Base-by-base conservation (phyloP, 2,329 filamentous ascomycete species). In the Monosporascus ibericus region DNA sequence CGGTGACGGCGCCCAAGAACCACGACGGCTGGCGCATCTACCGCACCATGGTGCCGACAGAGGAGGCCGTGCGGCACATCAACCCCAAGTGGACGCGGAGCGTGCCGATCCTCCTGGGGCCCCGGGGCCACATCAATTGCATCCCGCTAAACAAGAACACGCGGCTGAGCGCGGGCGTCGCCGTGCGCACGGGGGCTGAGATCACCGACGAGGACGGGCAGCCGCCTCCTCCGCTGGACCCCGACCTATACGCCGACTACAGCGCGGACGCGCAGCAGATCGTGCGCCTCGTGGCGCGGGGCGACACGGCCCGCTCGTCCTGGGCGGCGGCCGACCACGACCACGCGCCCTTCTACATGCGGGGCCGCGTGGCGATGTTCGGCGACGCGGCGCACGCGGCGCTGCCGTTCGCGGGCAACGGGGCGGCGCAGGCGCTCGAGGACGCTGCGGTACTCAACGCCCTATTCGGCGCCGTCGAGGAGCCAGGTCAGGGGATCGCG, bases 391-490 rank as follows among this genome's bases (percentile, higher is more conserved):
- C 69, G 9, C 68, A 71, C 56, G 62, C 68, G 3, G 47, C 65
- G 6, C 56, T 69, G 2, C 68, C 68, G 0, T 71, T 70, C 55
- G 62, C 65, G 3, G 68, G 68, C 6, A 68, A 70, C 50, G 68
- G 68, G 0, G 68, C 68, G 1, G 65, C 66, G 18, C 69, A 71
- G 53, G 69, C 67, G n/a, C 58, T 72, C 47, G 68, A 72, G 55
- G 69, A 71, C 52, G 65, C 66, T 1, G 62, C 65, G 2, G 63
- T 65, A 6, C 61, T 72, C 7, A 52, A 62, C 34, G 38, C 44
- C 20, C 47, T 70, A 18, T 60, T 70, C 40, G 51, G 30, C 2
- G 38, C 40, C 39, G 58, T 65, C 20, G 34, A 22, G 22, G 22
- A 44, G 4, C 47, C 47, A 20, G 48, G 17, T 3, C 50, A 61